Percentiles rank a stretch among this genome's conserved stretches.
These are phyloP conservation scores for Salix brachista DNA, from an alignment of 345 rosid species.

Conservation along the genomic window DNA sequence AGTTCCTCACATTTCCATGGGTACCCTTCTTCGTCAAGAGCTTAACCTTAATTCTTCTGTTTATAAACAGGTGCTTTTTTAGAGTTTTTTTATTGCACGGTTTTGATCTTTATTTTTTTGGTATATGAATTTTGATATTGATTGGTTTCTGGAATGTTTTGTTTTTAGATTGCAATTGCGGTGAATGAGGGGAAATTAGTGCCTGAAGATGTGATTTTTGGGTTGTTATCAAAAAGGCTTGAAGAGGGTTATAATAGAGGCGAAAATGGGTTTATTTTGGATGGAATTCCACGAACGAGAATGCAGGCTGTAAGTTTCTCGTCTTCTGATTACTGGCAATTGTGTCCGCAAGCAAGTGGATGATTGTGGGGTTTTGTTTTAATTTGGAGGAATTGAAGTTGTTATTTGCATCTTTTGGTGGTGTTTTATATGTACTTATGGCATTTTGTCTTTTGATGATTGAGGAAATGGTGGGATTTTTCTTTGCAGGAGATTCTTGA, in stretches of 20 bases:
- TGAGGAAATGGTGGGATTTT: background rate
- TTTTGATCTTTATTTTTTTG: background rate
- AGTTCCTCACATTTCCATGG: conserved; percentile 95
- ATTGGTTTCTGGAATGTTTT: background rate
- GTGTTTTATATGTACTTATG: background rate
- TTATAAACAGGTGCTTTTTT: conserved; percentile 51
- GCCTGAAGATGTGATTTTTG: conserved; percentile 67
- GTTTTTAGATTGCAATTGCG: conserved; percentile 45
- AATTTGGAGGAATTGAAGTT: background rate
- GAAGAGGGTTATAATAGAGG: conserved; percentile 77
- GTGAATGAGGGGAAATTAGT: conserved; percentile 71
- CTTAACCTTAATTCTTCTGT: conserved; percentile 69
- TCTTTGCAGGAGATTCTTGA: conserved; percentile 83
- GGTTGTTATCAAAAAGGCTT: conserved; percentile 73
- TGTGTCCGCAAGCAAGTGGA: background rate
- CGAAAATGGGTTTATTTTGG: conserved; percentile 88
- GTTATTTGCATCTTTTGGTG: background rate
- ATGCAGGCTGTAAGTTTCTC: conserved; percentile 51
- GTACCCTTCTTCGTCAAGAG: conserved; percentile 76
- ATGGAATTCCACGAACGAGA: conserved; percentile 85
- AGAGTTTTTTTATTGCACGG: too few species aligned
- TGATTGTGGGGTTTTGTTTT: background rate
- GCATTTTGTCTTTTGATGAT: background rate
- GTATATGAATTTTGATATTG: background rate
- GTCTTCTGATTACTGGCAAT: background rate